Conservation (phyloP, 345 rosid genomes). For the Sapria himalayana region DNA sequence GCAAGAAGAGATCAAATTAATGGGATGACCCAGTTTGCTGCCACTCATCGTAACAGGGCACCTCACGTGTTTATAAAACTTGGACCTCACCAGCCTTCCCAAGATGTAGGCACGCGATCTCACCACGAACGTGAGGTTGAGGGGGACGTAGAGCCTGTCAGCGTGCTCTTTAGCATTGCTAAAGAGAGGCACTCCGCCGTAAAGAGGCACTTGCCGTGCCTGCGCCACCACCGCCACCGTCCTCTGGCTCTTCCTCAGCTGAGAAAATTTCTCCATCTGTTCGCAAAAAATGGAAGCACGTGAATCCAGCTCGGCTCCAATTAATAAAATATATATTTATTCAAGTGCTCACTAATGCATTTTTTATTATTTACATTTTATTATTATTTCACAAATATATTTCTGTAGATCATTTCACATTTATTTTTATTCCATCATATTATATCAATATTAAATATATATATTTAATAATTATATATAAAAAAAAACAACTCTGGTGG, state of each 20-base stretch:
- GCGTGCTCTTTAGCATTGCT: slow-evolving; percentile 15
- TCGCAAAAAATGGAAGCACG: too few species aligned
- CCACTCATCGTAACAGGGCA: slow-evolving; percentile 47
- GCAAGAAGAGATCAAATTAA: slow-evolving; percentile 30
- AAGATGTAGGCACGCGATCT: slow-evolving; percentile 71
- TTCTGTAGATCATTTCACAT: too few species aligned
- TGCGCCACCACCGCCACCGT: slow-evolving; percentile 28
- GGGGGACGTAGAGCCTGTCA: slow-evolving; percentile 28
- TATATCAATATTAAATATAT: too few species aligned
- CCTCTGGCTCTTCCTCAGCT: slow-evolving; percentile 30
- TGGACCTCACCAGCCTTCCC: slow-evolving; percentile 48
- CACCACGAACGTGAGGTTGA: slow-evolving; percentile 53
- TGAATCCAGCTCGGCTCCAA: too few species aligned
- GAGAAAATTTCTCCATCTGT: slow-evolving; percentile 66
- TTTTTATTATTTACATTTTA: too few species aligned
- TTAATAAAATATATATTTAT: too few species aligned
- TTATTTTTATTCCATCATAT: too few species aligned
- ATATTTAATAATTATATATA: too few species aligned
- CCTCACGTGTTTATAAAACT: slow-evolving; percentile 27
- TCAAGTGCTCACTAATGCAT: too few species aligned
- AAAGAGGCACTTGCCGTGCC: slow-evolving; percentile 61
- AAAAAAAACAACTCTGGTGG: too few species aligned
- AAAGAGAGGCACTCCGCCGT: slow-evolving; percentile 47
- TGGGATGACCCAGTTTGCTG: slow-evolving; percentile 34
- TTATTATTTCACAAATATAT: too few species aligned